A percentile compares a stretch with the other conserved stretches of the same genome.
Conservation (phyloP, 345 rosid species). For the Sisymbrium altissimum region DNA sequence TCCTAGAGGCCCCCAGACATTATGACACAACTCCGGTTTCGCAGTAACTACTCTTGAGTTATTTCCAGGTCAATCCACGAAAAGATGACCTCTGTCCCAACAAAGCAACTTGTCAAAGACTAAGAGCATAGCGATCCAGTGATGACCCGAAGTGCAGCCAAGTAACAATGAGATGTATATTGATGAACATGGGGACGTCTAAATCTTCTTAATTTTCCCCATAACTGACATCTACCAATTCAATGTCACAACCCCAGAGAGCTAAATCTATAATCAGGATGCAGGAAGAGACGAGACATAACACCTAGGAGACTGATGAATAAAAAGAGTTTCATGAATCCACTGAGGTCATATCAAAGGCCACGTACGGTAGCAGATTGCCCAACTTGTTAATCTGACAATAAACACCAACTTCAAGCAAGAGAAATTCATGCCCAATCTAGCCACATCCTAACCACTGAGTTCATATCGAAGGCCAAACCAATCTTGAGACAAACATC, state of each 20-base stretch:
- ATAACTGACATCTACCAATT: not conserved
- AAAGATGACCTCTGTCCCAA: not conserved
- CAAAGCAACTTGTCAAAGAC: not conserved
- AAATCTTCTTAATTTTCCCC: not conserved
- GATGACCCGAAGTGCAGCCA: not conserved
- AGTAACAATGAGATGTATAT: not conserved
- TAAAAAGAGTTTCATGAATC: not conserved
- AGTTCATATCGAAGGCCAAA: not conserved
- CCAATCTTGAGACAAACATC: constrained; percentile 3
- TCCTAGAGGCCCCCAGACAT: constrained; percentile 9
- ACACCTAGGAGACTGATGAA: constrained; percentile 8
- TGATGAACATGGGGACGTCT: not conserved
- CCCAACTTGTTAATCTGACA: not conserved
- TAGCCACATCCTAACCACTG: constrained; percentile 13
- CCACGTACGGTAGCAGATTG: not conserved
- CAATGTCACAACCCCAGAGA: too few species aligned
- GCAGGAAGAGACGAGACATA: constrained; percentile 2
- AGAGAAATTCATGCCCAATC: not conserved
- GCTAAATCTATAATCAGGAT: constrained; percentile 10
- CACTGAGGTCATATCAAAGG: not conserved
- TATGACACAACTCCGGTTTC: not conserved
- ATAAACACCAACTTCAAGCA: constrained; percentile 12
- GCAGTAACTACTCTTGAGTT: not conserved
- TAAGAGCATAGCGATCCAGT: not conserved
- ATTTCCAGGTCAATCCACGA: not conserved